These are phyloP conservation scores for Spizellomyces punctatus DNA, from an alignment of 192 early-diverging fungal genomes.

Conservation along the genomic window DNA sequence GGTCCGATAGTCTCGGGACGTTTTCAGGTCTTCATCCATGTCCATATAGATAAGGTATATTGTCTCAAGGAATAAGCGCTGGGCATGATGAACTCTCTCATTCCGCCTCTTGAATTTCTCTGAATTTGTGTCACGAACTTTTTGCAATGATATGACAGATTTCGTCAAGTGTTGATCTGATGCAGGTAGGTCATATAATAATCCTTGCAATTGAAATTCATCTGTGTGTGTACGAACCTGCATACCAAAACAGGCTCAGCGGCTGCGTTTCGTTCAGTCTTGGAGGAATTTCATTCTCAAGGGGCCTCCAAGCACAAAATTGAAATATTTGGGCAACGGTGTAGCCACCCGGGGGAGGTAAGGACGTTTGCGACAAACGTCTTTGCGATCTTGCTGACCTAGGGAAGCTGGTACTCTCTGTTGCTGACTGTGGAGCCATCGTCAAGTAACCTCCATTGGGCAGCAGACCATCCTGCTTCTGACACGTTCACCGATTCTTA, in stretches of 20 bases:
- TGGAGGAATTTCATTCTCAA: slow-evolving; percentile 27
- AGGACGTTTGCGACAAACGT: too few relatives aligned
- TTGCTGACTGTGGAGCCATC: too few relatives aligned
- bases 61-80: slow-evolving; percentile 55
- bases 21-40: slow-evolving; percentile 43
- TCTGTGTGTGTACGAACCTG: slow-evolving; percentile 29
- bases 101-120: slow-evolving; percentile 29
- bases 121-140: slow-evolving; percentile 20
- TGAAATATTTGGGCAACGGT: slow-evolving; percentile 46
- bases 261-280: slow-evolving; percentile 47
- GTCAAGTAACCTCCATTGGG: too few relatives aligned
- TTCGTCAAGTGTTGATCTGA: slow-evolving; percentile 40
- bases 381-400: too few relatives aligned
- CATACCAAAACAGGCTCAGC: slow-evolving; percentile 44
- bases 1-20: slow-evolving; percentile 56
- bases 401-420: too few relatives aligned
- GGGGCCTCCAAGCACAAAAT: slow-evolving; percentile 16
- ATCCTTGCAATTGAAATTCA: not conserved
- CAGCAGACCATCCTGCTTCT: too few relatives aligned
- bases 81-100: slow-evolving; percentile 63
- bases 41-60: slow-evolving; percentile 54
- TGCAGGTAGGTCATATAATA: not conserved
- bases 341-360: too few relatives aligned
- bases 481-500: too few relatives aligned
- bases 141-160: slow-evolving; percentile 27